A percentile compares a stretch with the other conserved stretches of the same genome.
phyloP scores from a whole-genome alignment of 2,329 filamentous ascomycete species.

The Aspergillus uvarum region DNA sequence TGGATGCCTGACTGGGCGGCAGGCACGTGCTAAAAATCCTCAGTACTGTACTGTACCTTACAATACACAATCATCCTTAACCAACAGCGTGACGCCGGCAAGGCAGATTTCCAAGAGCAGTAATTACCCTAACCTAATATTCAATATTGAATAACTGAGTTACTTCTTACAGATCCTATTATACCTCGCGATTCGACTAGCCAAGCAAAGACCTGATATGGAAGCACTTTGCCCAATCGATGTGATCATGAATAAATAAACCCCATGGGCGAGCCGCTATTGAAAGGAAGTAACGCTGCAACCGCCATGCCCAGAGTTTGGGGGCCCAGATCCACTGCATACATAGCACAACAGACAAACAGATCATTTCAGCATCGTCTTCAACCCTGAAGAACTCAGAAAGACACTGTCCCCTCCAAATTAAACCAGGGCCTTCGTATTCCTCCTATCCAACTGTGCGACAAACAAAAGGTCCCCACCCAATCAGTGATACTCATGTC shows the following conservation, averaged over 20 bases:
- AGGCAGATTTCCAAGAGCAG: not conserved
- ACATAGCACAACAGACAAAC: no score
- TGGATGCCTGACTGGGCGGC: constrained; percentile 3
- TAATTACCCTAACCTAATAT: not conserved
- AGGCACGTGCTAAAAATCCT: not conserved
- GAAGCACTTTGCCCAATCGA: no score
- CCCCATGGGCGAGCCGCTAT: not conserved
- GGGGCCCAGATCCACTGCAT: no score
- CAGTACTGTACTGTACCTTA: no score
- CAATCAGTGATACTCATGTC: not conserved
- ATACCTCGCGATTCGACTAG: not conserved
- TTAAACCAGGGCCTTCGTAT: not conserved
- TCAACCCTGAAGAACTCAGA: no score
- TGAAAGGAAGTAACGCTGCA: not conserved
- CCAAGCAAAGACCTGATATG: no score
- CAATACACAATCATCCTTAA: not conserved
- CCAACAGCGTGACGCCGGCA: not conserved
- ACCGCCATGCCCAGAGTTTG: not conserved
- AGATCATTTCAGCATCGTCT: no score
- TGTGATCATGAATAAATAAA: no score
- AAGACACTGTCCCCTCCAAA: no score
- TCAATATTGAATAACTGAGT: not conserved
- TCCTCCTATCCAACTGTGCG: not conserved
- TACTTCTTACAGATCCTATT: no score
- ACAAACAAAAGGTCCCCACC: not conserved